Percentiles rank a stretch among this genome's conserved stretches.
These are phyloP conservation scores for Pseudogymnoascus sp. DNA, from an alignment of 2,329 filamentous ascomycete genomes.

Conservation along the genomic window DNA sequence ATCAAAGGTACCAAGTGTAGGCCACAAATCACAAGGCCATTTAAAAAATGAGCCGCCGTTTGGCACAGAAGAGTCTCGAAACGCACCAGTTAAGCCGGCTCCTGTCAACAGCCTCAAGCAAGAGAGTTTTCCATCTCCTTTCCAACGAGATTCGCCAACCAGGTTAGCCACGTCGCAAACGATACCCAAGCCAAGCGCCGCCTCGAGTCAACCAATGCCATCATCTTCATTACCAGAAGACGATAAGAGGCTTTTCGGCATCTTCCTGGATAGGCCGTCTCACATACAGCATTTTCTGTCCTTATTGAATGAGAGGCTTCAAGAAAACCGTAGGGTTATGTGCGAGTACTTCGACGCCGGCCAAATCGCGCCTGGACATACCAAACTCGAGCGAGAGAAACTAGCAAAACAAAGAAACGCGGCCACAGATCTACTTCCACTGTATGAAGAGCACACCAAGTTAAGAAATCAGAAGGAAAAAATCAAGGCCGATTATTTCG, in stretches of 20 bases:
- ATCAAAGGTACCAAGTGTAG: background rate
- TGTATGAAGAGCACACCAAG: slow-evolving; percentile 2
- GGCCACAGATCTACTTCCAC: background rate
- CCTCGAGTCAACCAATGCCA: slow-evolving; percentile 20
- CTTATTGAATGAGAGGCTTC: slow-evolving; percentile 17
- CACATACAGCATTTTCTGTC: slow-evolving; percentile 18
- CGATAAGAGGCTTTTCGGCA: slow-evolving; percentile 23
- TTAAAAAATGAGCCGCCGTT: background rate
- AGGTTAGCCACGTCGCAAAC: slow-evolving; percentile 15
- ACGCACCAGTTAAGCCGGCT: background rate
- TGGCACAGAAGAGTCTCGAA: background rate
- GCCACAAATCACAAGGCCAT: background rate
- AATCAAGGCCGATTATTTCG: slow-evolving; percentile 3
- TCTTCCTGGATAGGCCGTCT: slow-evolving; percentile 20
- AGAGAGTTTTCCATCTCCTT: slow-evolving; percentile 22
- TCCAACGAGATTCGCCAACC: slow-evolving; percentile 21
- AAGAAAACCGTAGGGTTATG: slow-evolving; percentile 19
- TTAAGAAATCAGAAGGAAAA: slow-evolving; percentile 7
- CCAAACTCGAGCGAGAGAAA: slow-evolving; percentile 4
- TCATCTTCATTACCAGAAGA: slow-evolving; percentile 18
- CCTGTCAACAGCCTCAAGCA: background rate
- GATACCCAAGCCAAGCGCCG: background rate
- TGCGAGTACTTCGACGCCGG: slow-evolving; percentile 20
- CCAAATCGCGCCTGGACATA: slow-evolving; percentile 11
- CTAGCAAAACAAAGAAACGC: slow-evolving; percentile 8